Base-by-base conservation (phyloP, 441 rosid genomes). In the Erysimum pusillum region DNA sequence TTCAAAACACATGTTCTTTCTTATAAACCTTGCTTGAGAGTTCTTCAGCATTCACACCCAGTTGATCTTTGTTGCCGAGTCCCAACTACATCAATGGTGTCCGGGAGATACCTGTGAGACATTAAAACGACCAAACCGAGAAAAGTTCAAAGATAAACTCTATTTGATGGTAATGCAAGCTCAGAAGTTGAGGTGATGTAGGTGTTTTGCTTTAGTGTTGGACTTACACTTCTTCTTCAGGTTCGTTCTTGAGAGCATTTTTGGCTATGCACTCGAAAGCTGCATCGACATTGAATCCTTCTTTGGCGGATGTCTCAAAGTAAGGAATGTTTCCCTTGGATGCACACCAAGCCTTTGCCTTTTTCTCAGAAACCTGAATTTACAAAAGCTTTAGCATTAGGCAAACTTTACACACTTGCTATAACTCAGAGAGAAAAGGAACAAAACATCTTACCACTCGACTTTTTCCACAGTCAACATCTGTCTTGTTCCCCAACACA, bases 31-130 rank as follows among this genome's bases (percentile, higher is more conserved):
- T 31, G 61, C 12, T 32, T 41, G 34, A 17, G 28, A 13, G 54
- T 17, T 38, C 9, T 15, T 73, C 80, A 89, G 76, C 94, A 87
- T 78, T 90, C 92, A 59, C 92, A 89, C 10, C 96, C 92, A 1
- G 91, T 80, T 6, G 96, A 89, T 75, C 91, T 80, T 67, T 85
- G 96, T 48, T 80, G 81, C 52, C 85, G 89, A 69, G 83, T 87
- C 4, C 87, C 85, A 0, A 68, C 82, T 45, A 92, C 90, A 65
- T 92, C 91, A 7, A 92, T 88, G 71, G 92, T 87, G 68, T 92
- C 97, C 0, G 93, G 92, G 62, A 86, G 90, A 56, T 90, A 92
- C 78, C 95, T 91, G 32, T 28, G 34, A 71, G 8, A 57, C 36
- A 46, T 9, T n/a, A 11, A 25, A 66, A n/a, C 17, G 2, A 64